phyloP scores from a whole-genome alignment of 179 eudicot species.

The Carnegiea gigantea region DNA sequence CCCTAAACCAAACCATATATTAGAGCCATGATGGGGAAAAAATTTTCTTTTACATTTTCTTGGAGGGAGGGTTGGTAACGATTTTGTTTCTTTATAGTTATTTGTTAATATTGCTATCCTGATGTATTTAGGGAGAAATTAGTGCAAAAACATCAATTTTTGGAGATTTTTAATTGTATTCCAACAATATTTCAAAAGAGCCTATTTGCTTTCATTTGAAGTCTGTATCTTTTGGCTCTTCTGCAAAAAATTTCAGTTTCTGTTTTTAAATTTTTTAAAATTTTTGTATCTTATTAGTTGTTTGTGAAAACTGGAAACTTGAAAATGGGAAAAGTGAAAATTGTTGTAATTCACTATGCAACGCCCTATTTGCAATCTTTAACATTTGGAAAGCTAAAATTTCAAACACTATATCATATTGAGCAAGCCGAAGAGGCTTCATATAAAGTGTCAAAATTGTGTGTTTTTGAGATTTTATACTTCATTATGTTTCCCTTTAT shows the following conservation, averaged over 20 bases:
- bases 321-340: neutral
- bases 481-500: neutral
- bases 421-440: neutral
- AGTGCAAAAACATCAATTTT: neutral
- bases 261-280: no score
- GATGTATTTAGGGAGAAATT: neutral
- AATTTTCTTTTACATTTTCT: no score
- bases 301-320: no score
- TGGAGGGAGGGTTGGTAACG: neutral
- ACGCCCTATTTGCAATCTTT: neutral
- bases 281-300: no score
- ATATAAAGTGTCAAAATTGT: neutral
- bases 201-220: no score
- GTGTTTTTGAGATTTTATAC: neutral
- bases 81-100: neutral
- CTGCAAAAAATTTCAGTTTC: neutral
- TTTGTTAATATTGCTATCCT: neutral
- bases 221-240: neutral
- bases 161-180: neutral
- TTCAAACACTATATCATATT: neutral
- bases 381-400: neutral
- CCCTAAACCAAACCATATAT: no score
- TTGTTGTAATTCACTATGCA: neutral
- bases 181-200: neutral
- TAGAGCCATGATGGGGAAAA: no score